A percentile compares a stretch with the other conserved stretches of the same genome.
Evolutionary conservation across 148 eudicot genomes (phyloP).

Genomic region (Selenicereus undatus): DNA sequence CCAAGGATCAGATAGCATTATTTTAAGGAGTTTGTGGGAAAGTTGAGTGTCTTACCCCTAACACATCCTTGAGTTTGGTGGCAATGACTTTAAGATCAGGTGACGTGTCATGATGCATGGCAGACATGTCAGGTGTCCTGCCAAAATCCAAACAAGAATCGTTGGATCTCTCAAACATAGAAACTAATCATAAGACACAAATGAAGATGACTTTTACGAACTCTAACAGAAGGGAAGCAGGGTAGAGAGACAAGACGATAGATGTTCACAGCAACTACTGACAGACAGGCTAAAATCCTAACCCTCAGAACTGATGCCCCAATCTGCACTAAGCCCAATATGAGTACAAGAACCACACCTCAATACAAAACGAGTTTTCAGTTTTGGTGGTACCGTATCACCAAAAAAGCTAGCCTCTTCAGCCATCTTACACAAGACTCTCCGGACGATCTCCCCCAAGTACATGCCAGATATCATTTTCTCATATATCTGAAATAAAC

Average conservation of each 20-base stretch:
- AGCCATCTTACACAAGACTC: slow-evolving; percentile 74
- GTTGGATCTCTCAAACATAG: background rate
- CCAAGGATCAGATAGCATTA: no score
- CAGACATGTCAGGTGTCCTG: slow-evolving; percentile 91
- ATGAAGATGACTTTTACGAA: background rate
- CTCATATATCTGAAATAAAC: slow-evolving; percentile 67
- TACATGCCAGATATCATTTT: slow-evolving; percentile 94
- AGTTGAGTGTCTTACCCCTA: slow-evolving; percentile 50
- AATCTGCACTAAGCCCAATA: background rate
- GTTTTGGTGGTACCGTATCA: slow-evolving; percentile 66
- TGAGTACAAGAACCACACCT: slow-evolving; percentile 35
- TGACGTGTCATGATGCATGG: slow-evolving; percentile 88
- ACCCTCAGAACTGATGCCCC: background rate
- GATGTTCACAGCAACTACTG: background rate
- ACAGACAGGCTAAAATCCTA: background rate
- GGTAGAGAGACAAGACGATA: background rate
- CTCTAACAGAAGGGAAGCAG: background rate
- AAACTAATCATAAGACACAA: no score
- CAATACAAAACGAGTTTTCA: slow-evolving; percentile 58
- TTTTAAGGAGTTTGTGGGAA: background rate
- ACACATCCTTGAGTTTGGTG: slow-evolving; percentile 64
- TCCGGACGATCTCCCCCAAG: slow-evolving; percentile 86
- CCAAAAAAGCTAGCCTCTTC: slow-evolving; percentile 86
- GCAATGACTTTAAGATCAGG: slow-evolving; percentile 78
- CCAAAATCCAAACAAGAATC: slow-evolving; percentile 10